phyloP scores from a whole-genome alignment of 768 basidiomycete genomes.

The Boletellus sp. region DNA sequence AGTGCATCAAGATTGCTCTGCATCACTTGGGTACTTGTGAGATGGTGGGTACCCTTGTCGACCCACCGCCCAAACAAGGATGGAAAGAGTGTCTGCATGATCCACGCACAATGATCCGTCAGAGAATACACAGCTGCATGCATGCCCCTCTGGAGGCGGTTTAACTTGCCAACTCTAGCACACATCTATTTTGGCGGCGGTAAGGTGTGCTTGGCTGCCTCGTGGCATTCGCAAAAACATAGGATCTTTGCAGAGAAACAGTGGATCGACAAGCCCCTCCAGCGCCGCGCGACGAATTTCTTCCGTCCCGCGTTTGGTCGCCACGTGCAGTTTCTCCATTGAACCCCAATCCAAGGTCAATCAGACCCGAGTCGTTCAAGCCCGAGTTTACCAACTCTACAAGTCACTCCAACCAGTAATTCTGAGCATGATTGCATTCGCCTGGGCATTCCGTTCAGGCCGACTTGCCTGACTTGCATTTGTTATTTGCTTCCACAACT shows the following conservation, averaged over 20 bases:
- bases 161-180: slow-evolving; percentile 8
- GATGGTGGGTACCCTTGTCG: neutral
- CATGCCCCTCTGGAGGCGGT: slow-evolving; percentile 8
- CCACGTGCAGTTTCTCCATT: slow-evolving; percentile 2
- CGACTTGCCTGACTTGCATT: too few species aligned
- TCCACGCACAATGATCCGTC: slow-evolving; percentile 9
- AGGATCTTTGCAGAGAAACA: slow-evolving; percentile 8
- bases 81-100: neutral
- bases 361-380: too few species aligned
- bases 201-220: slow-evolving; percentile 11
- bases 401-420: too few species aligned
- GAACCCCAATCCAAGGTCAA: too few species aligned
- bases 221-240: slow-evolving; percentile 1
- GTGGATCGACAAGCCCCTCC: neutral
- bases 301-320: slow-evolving; percentile 18
- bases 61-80: slow-evolving; percentile 3
- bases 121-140: neutral
- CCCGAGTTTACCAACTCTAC: too few species aligned
- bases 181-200: neutral
- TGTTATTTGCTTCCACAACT: too few species aligned
- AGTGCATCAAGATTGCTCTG: neutral
- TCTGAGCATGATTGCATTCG: too few species aligned
- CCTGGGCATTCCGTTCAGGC: too few species aligned
- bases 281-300: neutral
- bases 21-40: neutral